A percentile compares a stretch with the other conserved stretches of the same genome.
These are phyloP conservation scores for Beauveria varroae DNA, from an alignment of 2,329 filamentous ascomycete genomes.

Conservation along the genomic window DNA sequence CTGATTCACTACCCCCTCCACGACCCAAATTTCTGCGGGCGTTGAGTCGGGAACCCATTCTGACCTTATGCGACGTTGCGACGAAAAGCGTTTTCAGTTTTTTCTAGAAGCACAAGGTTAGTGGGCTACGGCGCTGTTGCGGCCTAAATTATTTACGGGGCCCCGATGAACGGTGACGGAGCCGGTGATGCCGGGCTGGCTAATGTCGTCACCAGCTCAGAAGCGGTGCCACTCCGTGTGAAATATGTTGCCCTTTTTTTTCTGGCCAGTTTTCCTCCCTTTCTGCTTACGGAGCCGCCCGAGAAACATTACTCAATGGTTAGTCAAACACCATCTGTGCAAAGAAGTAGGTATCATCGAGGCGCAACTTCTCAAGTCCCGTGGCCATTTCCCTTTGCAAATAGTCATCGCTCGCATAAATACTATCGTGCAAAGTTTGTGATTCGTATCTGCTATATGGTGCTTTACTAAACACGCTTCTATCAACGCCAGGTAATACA, in stretches of 20 bases:
- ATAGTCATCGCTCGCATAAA: neutral
- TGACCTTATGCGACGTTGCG: no score
- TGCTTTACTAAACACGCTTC: slow-evolving; percentile 3
- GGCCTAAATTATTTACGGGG: slow-evolving; percentile 8
- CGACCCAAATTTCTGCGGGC: neutral
- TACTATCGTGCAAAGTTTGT: neutral
- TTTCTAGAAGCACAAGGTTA: neutral
- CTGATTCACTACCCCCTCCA: no score
- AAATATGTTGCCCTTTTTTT: neutral
- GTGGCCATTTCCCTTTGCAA: neutral
- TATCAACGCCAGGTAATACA: slow-evolving; percentile 9
- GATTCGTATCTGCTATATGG: neutral
- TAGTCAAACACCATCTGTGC: neutral
- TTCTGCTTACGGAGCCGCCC: neutral
- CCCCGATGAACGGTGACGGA: neutral
- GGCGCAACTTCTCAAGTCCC: neutral
- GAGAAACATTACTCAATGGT: neutral
- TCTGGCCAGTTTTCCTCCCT: neutral
- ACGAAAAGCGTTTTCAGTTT: neutral
- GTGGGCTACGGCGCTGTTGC: neutral
- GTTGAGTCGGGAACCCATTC: no score
- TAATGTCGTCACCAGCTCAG: slow-evolving; percentile 5
- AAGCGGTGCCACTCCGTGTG: neutral
- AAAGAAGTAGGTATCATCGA: neutral
- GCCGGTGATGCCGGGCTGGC: slow-evolving; percentile 5